Percentiles rank a stretch among this genome's conserved stretches.
Evolutionary conservation across 208 protist species (phyloP).

Genomic region (Phytomonas sp.): DNA sequence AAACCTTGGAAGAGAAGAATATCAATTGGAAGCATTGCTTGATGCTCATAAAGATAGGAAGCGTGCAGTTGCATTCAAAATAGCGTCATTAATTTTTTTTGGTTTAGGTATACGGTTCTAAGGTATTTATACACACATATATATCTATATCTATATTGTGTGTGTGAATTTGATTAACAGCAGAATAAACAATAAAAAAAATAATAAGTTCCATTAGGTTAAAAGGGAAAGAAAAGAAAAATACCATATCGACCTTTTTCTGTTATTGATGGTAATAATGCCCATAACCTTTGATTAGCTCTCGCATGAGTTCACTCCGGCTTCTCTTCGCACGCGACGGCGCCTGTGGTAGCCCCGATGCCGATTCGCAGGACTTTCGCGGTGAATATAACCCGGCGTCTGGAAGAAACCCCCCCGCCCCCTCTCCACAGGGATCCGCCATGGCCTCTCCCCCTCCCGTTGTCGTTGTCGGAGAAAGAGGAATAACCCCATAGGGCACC

Average conservation of each 20-base stretch:
- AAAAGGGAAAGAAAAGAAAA: constrained; percentile 9
- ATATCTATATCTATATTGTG: neutral
- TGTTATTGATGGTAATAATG: neutral
- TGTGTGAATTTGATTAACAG: neutral
- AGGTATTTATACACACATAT: neutral
- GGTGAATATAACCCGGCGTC: neutral
- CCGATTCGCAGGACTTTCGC: too few relatives aligned
- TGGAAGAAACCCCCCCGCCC: neutral
- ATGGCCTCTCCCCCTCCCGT: too few relatives aligned
- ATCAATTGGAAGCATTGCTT: neutral
- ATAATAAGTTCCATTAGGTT: neutral
- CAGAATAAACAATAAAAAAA: constrained; percentile 11
- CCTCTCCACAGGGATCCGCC: too few relatives aligned
- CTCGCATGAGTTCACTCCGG: neutral
- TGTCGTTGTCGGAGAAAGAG: constrained; percentile 5
- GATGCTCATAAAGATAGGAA: neutral
- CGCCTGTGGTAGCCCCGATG: too few relatives aligned
- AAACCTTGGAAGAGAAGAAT: neutral
- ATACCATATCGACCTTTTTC: neutral
- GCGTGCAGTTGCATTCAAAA: neutral
- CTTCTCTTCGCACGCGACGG: neutral
- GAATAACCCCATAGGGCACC: constrained; percentile 39
- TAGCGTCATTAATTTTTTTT: neutral
- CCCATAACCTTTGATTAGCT: neutral
- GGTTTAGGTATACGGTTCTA: neutral